Conservation (phyloP, 2,329 filamentous ascomycete genomes). For the Chrysoporthe puriensis region DNA sequence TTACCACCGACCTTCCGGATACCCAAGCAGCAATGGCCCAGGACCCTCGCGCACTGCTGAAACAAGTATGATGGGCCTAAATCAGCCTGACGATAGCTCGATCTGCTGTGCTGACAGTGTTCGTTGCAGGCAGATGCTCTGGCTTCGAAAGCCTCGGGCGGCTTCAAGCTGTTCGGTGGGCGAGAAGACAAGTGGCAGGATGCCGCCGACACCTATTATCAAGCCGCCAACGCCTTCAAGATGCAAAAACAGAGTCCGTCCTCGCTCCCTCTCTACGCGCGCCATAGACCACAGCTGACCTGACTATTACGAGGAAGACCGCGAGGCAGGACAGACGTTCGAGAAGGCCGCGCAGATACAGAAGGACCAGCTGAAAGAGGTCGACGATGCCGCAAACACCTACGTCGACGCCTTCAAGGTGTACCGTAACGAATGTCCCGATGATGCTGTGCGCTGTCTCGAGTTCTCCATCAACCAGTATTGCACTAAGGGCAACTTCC, state of each 20-base stretch:
- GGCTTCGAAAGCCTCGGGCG: constrained; percentile 71
- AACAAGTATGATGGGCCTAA: constrained; percentile 64
- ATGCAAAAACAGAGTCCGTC: constrained; percentile 79
- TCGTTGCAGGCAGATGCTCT: constrained; percentile 79
- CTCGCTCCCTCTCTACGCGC: background rate
- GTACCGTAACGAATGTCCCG: constrained; percentile 82
- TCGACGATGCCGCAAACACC: constrained; percentile 88
- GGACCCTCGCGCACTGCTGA: constrained; percentile 77
- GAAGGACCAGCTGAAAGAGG: constrained; percentile 80
- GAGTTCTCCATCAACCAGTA: constrained; percentile 83
- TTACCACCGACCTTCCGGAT: constrained; percentile 4
- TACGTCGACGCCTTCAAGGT: constrained; percentile 92
- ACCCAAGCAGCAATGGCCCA: constrained; percentile 60
- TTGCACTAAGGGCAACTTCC: constrained; percentile 86
- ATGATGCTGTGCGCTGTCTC: constrained; percentile 80
- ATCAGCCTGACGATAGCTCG: background rate
- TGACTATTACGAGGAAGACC: constrained; percentile 53
- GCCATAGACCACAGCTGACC: no score
- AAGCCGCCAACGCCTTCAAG: constrained; percentile 90
- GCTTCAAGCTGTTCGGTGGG: constrained; percentile 89
- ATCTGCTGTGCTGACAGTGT: constrained; percentile 2
- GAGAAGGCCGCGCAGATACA: constrained; percentile 86
- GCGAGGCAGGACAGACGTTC: constrained; percentile 85
- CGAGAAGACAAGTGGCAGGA: constrained; percentile 86
- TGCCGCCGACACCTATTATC: constrained; percentile 83